A percentile compares a stretch with the other conserved stretches of the same genome.
These are phyloP conservation scores for Epipyxis sp. DNA, from an alignment of 108 stramenopile species.

Conservation along the genomic window DNA sequence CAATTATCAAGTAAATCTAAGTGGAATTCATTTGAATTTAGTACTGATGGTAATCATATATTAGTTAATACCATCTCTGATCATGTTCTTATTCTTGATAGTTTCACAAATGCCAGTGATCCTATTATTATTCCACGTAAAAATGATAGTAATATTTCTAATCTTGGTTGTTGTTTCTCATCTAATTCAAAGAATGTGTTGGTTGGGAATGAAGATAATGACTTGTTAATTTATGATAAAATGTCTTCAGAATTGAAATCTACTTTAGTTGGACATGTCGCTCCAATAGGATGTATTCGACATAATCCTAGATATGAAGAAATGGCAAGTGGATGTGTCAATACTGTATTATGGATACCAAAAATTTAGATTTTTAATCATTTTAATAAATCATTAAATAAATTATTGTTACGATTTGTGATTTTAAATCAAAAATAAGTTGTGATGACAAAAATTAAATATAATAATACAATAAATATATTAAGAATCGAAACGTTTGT, in stretches of 20 bases:
- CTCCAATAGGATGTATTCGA: slow-evolving; percentile 38
- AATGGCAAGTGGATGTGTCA: slow-evolving; percentile 50
- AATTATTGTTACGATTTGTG: no score
- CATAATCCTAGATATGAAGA: slow-evolving; percentile 55
- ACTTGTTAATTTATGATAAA: slow-evolving; percentile 42
- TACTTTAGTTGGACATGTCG: slow-evolving; percentile 40
- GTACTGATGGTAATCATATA: slow-evolving; percentile 50
- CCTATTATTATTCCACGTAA: not conserved
- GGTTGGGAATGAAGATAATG: slow-evolving; percentile 42
- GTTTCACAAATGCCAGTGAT: slow-evolving; percentile 34
- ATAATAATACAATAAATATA: no score
- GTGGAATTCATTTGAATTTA: slow-evolving; percentile 55
- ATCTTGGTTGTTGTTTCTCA: slow-evolving; percentile 48
- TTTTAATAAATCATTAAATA: no score
- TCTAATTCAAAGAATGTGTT: slow-evolving; percentile 47
- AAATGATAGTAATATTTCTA: slow-evolving; percentile 45
- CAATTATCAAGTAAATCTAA: not conserved
- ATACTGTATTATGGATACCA: slow-evolving; percentile 51
- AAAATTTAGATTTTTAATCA: not conserved
- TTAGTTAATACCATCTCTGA: slow-evolving; percentile 46
- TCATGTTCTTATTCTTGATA: slow-evolving; percentile 46
- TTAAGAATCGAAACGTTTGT: no score
- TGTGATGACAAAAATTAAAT: no score
- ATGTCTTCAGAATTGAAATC: slow-evolving; percentile 37
- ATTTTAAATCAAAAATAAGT: no score